Percentiles rank a stretch among this genome's conserved stretches.
Evolutionary conservation across 768 basidiomycete species (phyloP).

Genomic region (Panellus pusillus): DNA sequence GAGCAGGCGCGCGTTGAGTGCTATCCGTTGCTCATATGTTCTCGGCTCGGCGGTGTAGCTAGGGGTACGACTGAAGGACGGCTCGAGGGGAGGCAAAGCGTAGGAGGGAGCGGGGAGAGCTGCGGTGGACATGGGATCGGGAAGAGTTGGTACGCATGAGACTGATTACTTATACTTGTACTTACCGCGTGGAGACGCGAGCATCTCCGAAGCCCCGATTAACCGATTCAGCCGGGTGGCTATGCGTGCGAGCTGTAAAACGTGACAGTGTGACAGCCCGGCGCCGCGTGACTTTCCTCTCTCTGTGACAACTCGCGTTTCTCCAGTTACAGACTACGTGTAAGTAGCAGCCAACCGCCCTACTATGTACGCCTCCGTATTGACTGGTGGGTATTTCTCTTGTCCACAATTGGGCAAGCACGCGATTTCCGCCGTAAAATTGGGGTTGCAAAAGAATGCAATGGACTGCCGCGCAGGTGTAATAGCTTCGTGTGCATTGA

Average conservation of each 20-base stretch:
- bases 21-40: slow-evolving; percentile 52
- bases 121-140: slow-evolving; percentile 49
- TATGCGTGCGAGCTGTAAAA: too few species aligned
- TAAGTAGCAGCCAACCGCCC: slow-evolving; percentile 65
- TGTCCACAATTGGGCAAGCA: slow-evolving; percentile 70
- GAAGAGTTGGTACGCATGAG: too few species aligned
- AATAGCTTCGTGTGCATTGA: slow-evolving; percentile 50
- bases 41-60: slow-evolving; percentile 58
- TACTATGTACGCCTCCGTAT: slow-evolving; percentile 76
- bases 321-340: too few species aligned
- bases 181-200: too few species aligned
- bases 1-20: slow-evolving; percentile 40
- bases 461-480: slow-evolving; percentile 75
- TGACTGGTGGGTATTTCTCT: slow-evolving; percentile 68
- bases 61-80: slow-evolving; percentile 38
- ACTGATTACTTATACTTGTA: background rate
- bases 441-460: slow-evolving; percentile 88
- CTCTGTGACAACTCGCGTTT: too few species aligned
- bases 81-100: slow-evolving; percentile 29
- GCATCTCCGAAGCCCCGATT: too few species aligned
- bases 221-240: too few species aligned
- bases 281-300: too few species aligned
- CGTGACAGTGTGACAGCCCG: too few species aligned
- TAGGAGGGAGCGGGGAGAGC: slow-evolving; percentile 49
- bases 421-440: slow-evolving; percentile 62